Evolutionary conservation across 2,329 filamentous ascomycete genomes (phyloP), one percentile per base, ranked within the genome.

Genomic region (Ophiostoma novo-ulmi): DNA sequence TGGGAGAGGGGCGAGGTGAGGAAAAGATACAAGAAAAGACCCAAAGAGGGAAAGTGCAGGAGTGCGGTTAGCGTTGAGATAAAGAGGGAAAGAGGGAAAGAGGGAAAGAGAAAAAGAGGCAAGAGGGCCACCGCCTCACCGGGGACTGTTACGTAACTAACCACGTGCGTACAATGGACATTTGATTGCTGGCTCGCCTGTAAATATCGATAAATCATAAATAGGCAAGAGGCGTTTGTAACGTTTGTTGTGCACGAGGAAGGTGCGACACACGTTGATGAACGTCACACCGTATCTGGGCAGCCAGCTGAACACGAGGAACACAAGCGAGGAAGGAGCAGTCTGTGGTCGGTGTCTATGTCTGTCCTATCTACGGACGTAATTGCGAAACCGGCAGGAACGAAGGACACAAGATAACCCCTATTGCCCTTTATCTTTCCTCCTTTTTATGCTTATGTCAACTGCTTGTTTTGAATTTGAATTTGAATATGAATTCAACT

Each of bases 141-240:
- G 39, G 41, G 63, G 35, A 36, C 63, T 65, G 63, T 65, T 67
- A 67, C 65, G 65, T 67, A 67, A 67, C 39, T 10, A 35, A 67
- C 65, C 65, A 67, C 65, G 65, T 67, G 65, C 38, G 58, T 31
- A 22, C 26, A 7, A 35, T 63, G 58, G 58, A 35, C 58, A 63
- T 35, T 13, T 55, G 58, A 63, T 63, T 63, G 58, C n/a, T 26
- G 52, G 52, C n/a, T 11, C 11, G 17, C 20, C 20, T 44, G 41
- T 44, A 55, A n/a, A 22, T 31, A 3, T 31, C 31, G 31, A 31
- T 31, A 31, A 31, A 31, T 31, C 31, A 31, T 31, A 31, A 31
- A 31, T 31, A 31, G 31, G 31, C 31, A 31, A 3, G 31, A 31
- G 31, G 3, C 31, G 6, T 55, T 26, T 4, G 17, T 48, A 20